phyloP scores from a whole-genome alignment of 2,329 filamentous ascomycete genomes.

The Helotiales sp. region DNA sequence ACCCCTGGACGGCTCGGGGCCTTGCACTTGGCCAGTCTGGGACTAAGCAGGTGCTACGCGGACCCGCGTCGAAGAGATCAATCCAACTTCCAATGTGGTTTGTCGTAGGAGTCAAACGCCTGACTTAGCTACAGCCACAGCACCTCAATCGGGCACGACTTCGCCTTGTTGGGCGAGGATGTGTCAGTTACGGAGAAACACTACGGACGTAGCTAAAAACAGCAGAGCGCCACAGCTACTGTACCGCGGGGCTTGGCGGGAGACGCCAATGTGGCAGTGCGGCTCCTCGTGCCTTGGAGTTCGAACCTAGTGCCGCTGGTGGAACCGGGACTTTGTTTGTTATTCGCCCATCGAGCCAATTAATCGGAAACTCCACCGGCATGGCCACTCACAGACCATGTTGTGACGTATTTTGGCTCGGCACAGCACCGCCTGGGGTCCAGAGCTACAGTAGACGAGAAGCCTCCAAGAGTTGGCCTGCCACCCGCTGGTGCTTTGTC shows the following conservation, averaged over 20 bases:
- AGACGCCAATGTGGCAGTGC: neutral
- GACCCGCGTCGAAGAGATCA: neutral
- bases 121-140: too few relatives aligned
- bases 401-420: constrained; percentile 1
- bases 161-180: too few relatives aligned
- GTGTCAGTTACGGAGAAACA: too few relatives aligned
- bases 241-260: too few relatives aligned
- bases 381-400: constrained; percentile 1
- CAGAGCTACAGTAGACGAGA: too few relatives aligned
- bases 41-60: neutral
- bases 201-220: neutral
- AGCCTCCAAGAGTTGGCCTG: too few relatives aligned
- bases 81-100: too few relatives aligned
- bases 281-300: neutral
- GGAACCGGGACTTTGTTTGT: neutral
- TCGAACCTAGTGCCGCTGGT: neutral
- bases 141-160: too few relatives aligned
- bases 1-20: neutral
- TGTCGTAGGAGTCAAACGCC: neutral
- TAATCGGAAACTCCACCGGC: constrained; percentile 1
- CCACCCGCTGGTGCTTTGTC: neutral
- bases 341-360: neutral
- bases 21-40: neutral
- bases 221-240: neutral
- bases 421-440: neutral